Percentiles rank a stretch among this genome's conserved stretches.
Evolutionary conservation across 371 early-diverging fungal species (phyloP).

Genomic region (Nematocida sp.): DNA sequence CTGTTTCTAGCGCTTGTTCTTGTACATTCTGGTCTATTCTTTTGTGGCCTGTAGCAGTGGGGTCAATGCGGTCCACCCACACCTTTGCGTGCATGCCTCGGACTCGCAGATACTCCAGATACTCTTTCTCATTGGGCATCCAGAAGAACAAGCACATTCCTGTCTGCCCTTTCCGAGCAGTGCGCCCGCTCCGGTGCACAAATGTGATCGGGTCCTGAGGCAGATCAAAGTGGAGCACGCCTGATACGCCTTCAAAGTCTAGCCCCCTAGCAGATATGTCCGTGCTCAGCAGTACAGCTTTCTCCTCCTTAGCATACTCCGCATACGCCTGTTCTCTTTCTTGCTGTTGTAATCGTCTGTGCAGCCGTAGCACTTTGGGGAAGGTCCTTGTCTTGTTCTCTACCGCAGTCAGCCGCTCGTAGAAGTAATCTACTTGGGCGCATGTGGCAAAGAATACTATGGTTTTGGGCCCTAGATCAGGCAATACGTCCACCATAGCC

Average conservation of each 20-base stretch:
- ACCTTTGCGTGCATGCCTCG: background rate
- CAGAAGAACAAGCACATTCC: conserved; percentile 71
- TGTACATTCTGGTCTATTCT: background rate
- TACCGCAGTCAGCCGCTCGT: conserved; percentile 63
- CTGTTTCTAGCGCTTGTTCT: background rate
- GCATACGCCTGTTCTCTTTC: conserved; percentile 54
- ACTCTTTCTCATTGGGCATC: conserved; percentile 59
- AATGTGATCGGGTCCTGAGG: conserved; percentile 77
- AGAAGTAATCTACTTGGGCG: conserved; percentile 62
- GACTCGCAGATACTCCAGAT: conserved; percentile 54
- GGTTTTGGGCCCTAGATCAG: conserved; percentile 7
- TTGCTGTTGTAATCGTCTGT: conserved; percentile 58
- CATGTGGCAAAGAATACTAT: conserved; percentile 58
- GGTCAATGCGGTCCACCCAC: too few relatives aligned
- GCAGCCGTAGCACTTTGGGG: conserved; percentile 41
- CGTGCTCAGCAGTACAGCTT: conserved; percentile 56
- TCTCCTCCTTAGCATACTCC: conserved; percentile 34
- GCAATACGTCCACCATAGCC: background rate
- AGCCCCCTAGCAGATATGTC: conserved; percentile 63
- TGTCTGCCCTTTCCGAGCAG: conserved; percentile 77
- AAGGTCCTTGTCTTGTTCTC: background rate
- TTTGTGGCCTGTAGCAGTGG: background rate
- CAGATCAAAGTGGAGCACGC: conserved; percentile 53
- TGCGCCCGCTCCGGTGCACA: conserved; percentile 91
- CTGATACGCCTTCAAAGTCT: conserved; percentile 59